Conservation (phyloP, 768 basidiomycete genomes). For the Amanita thiersii region DNA sequence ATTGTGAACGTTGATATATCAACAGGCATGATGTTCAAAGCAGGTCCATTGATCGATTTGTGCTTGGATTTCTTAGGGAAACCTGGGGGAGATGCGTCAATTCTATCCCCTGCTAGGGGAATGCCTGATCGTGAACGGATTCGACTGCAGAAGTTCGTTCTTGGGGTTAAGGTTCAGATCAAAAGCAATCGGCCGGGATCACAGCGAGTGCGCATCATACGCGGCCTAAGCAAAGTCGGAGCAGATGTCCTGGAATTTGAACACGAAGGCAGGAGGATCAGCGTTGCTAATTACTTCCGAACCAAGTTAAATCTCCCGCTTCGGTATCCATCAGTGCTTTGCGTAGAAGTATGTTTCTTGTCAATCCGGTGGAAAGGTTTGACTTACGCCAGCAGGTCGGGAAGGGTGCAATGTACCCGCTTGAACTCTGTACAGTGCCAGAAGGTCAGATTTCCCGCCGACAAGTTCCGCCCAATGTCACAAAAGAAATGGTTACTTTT, state of each 20-base stretch:
- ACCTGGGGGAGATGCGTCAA: slow-evolving; percentile 4
- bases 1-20: slow-evolving; percentile 74
- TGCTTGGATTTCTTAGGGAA: slow-evolving; percentile 48
- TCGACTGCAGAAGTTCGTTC: slow-evolving; percentile 27
- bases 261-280: slow-evolving; percentile 30
- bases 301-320: slow-evolving; percentile 23
- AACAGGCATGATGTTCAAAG: slow-evolving; percentile 68
- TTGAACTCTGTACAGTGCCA: slow-evolving; percentile 58
- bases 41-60: slow-evolving; percentile 49
- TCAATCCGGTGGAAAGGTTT: slow-evolving; percentile 1
- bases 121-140: slow-evolving; percentile 46
- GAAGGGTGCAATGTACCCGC: slow-evolving; percentile 51
- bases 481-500: slow-evolving; percentile 54
- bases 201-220: slow-evolving; percentile 37
- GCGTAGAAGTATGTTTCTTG: slow-evolving; percentile 37
- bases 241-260: slow-evolving; percentile 44
- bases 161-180: slow-evolving; percentile 20
- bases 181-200: slow-evolving; percentile 14
- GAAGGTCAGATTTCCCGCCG: slow-evolving; percentile 67
- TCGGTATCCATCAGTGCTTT: slow-evolving; percentile 37
- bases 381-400: slow-evolving; percentile 37
- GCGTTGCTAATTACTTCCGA: slow-evolving; percentile 15
- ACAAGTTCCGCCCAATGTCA: slow-evolving; percentile 61
- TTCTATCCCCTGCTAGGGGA: slow-evolving; percentile 23
- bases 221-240: slow-evolving; percentile 40